Evolutionary conservation across 495 filamentous ascomycete species (phyloP), one percentile per base, ranked within the genome.

Genomic region (Aspergillus incahuasiensis): DNA sequence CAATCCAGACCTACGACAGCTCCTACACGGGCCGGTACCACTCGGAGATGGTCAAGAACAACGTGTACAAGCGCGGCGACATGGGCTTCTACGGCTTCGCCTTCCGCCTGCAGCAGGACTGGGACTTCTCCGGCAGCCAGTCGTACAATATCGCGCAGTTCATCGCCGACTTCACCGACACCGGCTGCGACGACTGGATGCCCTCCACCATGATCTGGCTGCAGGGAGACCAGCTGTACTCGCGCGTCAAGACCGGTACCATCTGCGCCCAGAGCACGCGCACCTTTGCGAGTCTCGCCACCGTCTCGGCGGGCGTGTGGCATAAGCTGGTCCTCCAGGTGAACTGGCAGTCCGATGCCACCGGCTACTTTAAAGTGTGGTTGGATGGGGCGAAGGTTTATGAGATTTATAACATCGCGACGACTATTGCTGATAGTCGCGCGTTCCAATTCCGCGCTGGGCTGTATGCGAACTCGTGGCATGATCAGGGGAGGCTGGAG

Each of bases 391-490:
- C 54, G 32, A 78, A 76, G 62, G 77, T 82, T 8, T 50, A 74
- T 24, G 73, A 82, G 40, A 30, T 66, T 52, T 63, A 63, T 35
- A 62, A 73, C 47, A 62, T 80, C 6, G 47, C 65, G 32, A 82
- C 80, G 6, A 82, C 71, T 1, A 66, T 81, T 18, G 62, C 68
- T 6, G 77, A 80, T 55, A 65, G 68, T 19, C 64, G 66, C 6
- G 58, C 57, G 21, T 82, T 82, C 61, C 72, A 81, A 66, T 82
- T 79, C 64, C 68, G 77, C 4, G 76, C 78, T 39, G 80, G 79
- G 1, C 66, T 82, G 8, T 83, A 82, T 63, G 80, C 80, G 0
- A 83, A 82, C 61, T 73, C 70, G 6, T 83, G 80, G 80, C 69
- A 82, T 52, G 80, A 82, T 52, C 66, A 77, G 49, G 56, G 50